Percentiles rank a stretch among this genome's conserved stretches.
Evolutionary conservation across 768 basidiomycete species (phyloP).

Genomic region (Holtermannia corniformis): DNA sequence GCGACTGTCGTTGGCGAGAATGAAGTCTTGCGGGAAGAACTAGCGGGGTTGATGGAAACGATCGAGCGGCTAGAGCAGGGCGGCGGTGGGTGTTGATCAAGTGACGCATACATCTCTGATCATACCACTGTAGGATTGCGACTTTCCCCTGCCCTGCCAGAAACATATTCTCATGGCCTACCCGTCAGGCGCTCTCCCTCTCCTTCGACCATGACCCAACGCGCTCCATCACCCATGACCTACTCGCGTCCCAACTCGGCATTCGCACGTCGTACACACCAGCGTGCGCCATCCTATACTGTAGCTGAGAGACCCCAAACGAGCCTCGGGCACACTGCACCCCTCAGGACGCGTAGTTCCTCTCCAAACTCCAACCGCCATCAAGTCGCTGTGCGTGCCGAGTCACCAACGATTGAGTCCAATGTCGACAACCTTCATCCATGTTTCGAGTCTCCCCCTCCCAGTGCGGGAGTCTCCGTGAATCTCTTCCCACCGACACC

Average conservation of each 20-base stretch:
- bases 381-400: no score
- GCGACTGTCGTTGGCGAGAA: background rate
- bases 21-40: background rate
- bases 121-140: no score
- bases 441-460: no score
- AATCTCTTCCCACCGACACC: no score
- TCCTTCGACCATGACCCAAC: background rate
- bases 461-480: no score
- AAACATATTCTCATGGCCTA: background rate
- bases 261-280: no score
- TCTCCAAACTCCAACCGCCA: no score
- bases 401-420: no score
- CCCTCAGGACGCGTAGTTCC: background rate
- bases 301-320: background rate
- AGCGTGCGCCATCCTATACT: background rate
- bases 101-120: no score
- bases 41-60: background rate
- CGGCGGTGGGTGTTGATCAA: no score
- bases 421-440: no score
- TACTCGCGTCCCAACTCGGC: no score
- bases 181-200: background rate
- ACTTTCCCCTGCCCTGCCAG: background rate
- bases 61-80: background rate
- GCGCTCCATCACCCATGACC: background rate
- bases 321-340: background rate